Conservation (phyloP, 2,329 filamentous ascomycete genomes). For the Fusarium domesticum region DNA sequence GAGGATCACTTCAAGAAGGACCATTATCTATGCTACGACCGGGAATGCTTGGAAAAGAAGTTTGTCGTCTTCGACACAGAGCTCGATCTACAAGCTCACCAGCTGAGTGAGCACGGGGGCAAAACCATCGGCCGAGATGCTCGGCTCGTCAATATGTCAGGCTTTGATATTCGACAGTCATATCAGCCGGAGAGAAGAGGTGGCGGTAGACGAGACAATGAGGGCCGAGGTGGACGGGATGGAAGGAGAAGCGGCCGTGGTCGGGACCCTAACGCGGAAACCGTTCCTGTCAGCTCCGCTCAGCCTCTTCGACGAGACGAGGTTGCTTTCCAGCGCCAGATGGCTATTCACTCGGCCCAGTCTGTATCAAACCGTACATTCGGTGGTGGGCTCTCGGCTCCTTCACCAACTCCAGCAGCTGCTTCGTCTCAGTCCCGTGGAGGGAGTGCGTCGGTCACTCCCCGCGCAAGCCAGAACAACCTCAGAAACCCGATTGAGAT, state of each 20-base stretch:
- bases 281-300: constrained; percentile 70
- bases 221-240: constrained; percentile 51
- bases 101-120: constrained; percentile 79
- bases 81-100: constrained; percentile 91
- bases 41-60: constrained; percentile 92
- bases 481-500: constrained; percentile 43
- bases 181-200: constrained; percentile 60
- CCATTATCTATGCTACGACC: constrained; percentile 80
- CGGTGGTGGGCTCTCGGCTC: constrained; percentile 70
- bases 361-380: constrained; percentile 77
- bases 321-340: constrained; percentile 84
- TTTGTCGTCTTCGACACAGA: constrained; percentile 96
- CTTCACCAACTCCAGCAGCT: constrained; percentile 25
- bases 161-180: constrained; percentile 74
- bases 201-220: constrained; percentile 40
- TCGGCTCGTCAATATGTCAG: constrained; percentile 79
- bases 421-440: constrained; percentile 24
- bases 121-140: constrained; percentile 84
- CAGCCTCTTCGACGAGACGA: constrained; percentile 83
- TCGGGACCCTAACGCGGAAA: constrained; percentile 82
- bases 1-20: constrained; percentile 84
- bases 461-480: constrained; percentile 23
- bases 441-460: constrained; percentile 23
- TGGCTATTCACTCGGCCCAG: constrained; percentile 86
- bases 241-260: constrained; percentile 58